These are phyloP conservation scores for Myxozyma vanderwaltii DNA, from an alignment of 805 yeast genomes.

Conservation along the genomic window DNA sequence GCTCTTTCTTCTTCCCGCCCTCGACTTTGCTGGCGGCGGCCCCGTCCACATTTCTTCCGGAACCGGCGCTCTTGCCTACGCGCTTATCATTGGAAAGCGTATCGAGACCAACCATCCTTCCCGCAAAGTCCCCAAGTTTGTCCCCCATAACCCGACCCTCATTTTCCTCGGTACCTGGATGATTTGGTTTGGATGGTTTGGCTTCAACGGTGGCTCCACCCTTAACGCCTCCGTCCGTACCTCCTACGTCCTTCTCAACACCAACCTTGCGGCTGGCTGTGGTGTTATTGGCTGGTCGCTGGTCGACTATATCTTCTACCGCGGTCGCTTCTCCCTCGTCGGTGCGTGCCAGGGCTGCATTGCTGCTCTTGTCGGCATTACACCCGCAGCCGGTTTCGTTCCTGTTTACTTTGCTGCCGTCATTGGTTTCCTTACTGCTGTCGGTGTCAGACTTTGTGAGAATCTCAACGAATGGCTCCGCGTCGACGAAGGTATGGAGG, in stretches of 20 bases:
- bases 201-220: slow-evolving; percentile 97
- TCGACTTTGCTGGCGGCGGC: slow-evolving; percentile 98
- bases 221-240: slow-evolving; percentile 93
- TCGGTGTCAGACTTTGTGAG: slow-evolving; percentile 29
- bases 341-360: slow-evolving; percentile 94
- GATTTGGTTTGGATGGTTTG: slow-evolving; percentile 99
- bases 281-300: slow-evolving; percentile 96
- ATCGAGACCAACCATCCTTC: slow-evolving; percentile 46
- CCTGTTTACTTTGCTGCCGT: slow-evolving; percentile 87
- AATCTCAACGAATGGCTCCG: slow-evolving; percentile 50
- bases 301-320: slow-evolving; percentile 69
- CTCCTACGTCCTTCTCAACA: slow-evolving; percentile 90
- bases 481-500: slow-evolving; percentile 95
- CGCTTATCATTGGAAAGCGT: slow-evolving; percentile 90
- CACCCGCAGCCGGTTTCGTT: slow-evolving; percentile 96
- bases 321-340: slow-evolving; percentile 76
- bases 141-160: slow-evolving; percentile 86
- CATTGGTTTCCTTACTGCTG: slow-evolving; percentile 65
- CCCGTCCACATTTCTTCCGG: slow-evolving; percentile 97
- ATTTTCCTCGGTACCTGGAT: slow-evolving; percentile 91
- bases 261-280: slow-evolving; percentile 88
- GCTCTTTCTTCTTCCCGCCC: slow-evolving; percentile 78
- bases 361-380: slow-evolving; percentile 91
- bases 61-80: slow-evolving; percentile 91
- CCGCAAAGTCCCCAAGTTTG: slow-evolving; percentile 19